phyloP scores from a whole-genome alignment of 345 rosid genomes.

The Moricandia arvensis region DNA sequence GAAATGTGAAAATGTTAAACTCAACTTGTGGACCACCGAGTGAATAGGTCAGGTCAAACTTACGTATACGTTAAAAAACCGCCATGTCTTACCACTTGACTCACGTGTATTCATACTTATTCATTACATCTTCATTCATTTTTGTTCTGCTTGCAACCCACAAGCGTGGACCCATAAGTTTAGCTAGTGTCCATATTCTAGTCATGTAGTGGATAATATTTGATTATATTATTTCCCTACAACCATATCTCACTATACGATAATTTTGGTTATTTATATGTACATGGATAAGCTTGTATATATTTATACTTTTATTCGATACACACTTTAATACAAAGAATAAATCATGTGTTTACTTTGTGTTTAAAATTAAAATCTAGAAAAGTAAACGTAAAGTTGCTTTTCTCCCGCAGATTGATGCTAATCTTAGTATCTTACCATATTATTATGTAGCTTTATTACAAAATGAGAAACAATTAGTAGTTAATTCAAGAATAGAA shows the following conservation, averaged over 20 bases:
- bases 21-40: slow-evolving; percentile 20
- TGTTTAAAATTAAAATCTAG: not conserved
- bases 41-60: not conserved
- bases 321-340: not conserved
- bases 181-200: slow-evolving; percentile 3
- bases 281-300: slow-evolving; percentile 12
- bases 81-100: too few species aligned
- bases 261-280: not conserved
- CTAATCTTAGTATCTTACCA: slow-evolving; percentile 7
- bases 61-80: not conserved
- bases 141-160: not conserved
- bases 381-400: slow-evolving; percentile 4
- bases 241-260: too few species aligned
- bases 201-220: not conserved
- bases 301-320: not conserved
- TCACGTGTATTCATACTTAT: slow-evolving; percentile 24
- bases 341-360: not conserved
- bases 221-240: too few species aligned
- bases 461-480: slow-evolving; percentile 4
- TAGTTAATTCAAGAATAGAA: not conserved
- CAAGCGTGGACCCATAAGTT: slow-evolving; percentile 24
- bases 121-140: not conserved
- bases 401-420: not conserved
- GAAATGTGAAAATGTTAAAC: slow-evolving; percentile 13
- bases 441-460: slow-evolving; percentile 9